Percentiles rank a stretch among this genome's conserved stretches.
Evolutionary conservation across 73 alveolate genomes (phyloP).

Genomic region (Paramecium sexaurelia): DNA sequence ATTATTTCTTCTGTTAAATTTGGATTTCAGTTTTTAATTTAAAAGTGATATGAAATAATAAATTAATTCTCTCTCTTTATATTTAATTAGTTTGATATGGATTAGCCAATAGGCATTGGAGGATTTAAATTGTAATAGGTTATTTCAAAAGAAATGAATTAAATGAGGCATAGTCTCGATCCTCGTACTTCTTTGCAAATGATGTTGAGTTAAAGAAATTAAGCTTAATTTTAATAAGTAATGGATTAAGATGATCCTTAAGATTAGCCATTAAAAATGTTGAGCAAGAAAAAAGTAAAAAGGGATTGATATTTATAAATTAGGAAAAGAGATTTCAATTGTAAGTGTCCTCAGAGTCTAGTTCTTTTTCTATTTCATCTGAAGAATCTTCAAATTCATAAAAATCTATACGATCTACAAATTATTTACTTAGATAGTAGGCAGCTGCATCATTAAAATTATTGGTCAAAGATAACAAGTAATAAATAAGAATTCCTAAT

Average conservation of each 20-base stretch:
- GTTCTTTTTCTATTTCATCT: not conserved
- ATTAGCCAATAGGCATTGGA: slow-evolving; percentile 1
- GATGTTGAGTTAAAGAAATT: not conserved
- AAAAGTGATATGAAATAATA: not conserved
- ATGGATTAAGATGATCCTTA: not conserved
- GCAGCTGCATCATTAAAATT: slow-evolving; percentile 12
- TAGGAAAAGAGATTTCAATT: not conserved
- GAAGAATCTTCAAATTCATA: not conserved
- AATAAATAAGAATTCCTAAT: not conserved
- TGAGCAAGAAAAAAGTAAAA: not conserved
- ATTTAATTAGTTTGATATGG: slow-evolving; percentile 6
- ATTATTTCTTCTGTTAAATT: not conserved
- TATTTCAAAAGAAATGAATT: not conserved
- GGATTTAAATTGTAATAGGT: not conserved
- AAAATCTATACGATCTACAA: not conserved
- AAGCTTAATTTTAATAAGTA: not conserved
- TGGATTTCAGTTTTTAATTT: not conserved
- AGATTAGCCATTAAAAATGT: not conserved
- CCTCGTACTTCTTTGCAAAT: not conserved
- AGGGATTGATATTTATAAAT: not conserved
- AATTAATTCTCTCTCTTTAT: slow-evolving; percentile 2
- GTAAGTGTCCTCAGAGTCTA: not conserved
- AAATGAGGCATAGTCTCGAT: not conserved
- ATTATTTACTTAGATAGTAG: not conserved
- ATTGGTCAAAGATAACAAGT: not conserved